Evolutionary conservation across 805 yeast species (phyloP).

Genomic region (Trichomonascus vanleenenianus): DNA sequence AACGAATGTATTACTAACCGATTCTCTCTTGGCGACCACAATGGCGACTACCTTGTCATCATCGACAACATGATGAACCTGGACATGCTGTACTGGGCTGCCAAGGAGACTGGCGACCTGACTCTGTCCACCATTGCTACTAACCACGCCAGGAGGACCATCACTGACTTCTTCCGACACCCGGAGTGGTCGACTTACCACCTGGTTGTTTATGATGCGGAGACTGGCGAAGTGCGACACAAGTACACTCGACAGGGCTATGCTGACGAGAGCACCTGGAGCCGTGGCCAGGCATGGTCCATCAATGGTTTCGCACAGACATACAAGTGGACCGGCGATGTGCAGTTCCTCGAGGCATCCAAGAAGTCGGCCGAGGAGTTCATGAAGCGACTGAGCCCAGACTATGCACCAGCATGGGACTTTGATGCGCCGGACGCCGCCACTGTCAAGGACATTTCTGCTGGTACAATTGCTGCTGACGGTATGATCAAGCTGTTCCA

Average conservation of each 20-base stretch:
- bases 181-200: conserved; percentile 26
- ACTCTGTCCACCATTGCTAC: conserved; percentile 25
- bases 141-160: conserved; percentile 27
- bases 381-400: conserved; percentile 20
- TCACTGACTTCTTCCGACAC: conserved; percentile 17
- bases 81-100: conserved; percentile 25
- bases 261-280: conserved; percentile 25
- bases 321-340: conserved; percentile 24
- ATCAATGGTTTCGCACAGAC: conserved; percentile 25
- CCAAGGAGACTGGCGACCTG: conserved; percentile 25
- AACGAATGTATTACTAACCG: conserved; percentile 17
- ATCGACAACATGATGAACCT: conserved; percentile 24
- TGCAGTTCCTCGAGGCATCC: conserved; percentile 24
- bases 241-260: conserved; percentile 28
- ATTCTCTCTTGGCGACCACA: conserved; percentile 16
- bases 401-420: conserved; percentile 19
- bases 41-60: conserved; percentile 26
- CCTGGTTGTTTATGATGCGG: conserved; percentile 22
- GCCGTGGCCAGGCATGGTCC: conserved; percentile 31
- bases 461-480: conserved; percentile 26
- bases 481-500: conserved; percentile 25
- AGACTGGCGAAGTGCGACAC: conserved; percentile 20
- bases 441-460: conserved; percentile 24
- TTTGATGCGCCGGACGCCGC: conserved; percentile 21
- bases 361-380: conserved; percentile 23